Percentiles rank a stretch among this genome's conserved stretches.
Conservation (phyloP, 176 grass and related monocot genomes). For the Hyparrhenia diplandra region DNA sequence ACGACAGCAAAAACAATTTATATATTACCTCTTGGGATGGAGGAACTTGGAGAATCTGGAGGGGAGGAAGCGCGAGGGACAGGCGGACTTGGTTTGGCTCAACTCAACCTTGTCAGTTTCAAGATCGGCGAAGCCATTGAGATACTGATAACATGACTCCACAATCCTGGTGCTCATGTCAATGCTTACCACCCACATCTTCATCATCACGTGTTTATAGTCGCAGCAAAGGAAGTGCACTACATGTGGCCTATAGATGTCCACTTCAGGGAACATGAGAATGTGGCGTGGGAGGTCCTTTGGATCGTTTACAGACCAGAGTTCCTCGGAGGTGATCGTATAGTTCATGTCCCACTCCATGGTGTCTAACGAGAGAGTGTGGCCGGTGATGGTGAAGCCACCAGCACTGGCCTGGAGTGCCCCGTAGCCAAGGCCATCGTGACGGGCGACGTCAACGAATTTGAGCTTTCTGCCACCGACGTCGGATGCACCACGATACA, state of each 20-base stretch:
- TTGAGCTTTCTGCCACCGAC: neutral
- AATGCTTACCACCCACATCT: slow-evolving; percentile 5
- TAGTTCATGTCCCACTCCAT: neutral
- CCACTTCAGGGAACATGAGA: slow-evolving; percentile 3
- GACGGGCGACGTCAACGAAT: neutral
- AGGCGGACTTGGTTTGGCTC: no score
- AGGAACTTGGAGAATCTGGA: no score
- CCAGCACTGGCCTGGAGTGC: neutral
- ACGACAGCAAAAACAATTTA: no score
- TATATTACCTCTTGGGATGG: no score
- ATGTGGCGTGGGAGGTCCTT: neutral
- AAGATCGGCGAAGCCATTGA: neutral
- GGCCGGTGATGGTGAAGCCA: slow-evolving; percentile 10
- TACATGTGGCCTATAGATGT: neutral
- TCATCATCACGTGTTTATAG: neutral
- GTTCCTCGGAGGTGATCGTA: neutral
- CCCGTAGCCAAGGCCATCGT: neutral
- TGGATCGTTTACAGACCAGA: neutral
- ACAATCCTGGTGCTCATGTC: neutral
- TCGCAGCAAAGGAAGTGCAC: neutral
- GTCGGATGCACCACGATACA: neutral
- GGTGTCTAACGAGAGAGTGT: neutral
- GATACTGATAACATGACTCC: neutral
- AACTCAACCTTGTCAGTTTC: no score
- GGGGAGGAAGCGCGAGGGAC: no score